These are phyloP conservation scores for Solanum chacoense DNA, from an alignment of 305 asterid species.

Conservation along the genomic window DNA sequence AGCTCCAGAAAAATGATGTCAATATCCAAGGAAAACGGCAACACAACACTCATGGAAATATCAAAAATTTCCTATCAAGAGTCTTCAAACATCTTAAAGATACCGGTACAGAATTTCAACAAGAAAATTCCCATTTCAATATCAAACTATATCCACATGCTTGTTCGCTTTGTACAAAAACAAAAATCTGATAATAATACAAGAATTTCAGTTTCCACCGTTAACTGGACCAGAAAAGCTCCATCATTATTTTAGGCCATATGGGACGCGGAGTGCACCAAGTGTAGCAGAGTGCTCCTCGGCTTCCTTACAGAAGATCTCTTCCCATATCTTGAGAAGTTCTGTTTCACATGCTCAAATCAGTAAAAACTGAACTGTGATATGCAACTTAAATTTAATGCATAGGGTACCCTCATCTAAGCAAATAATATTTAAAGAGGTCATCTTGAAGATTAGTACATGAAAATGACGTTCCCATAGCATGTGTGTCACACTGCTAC, in stretches of 20 bases:
- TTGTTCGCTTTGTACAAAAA: background rate
- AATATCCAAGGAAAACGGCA: background rate
- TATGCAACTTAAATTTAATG: background rate
- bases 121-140: background rate
- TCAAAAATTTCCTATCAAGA: background rate
- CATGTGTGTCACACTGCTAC: background rate
- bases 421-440: background rate
- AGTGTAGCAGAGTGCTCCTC: conserved; percentile 32
- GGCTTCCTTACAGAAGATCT: conserved; percentile 44
- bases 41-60: background rate
- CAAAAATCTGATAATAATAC: background rate
- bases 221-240: background rate
- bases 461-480: background rate
- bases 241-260: conserved; percentile 26
- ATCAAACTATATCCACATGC: background rate
- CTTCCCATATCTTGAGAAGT: conserved; percentile 53
- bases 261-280: conserved; percentile 24
- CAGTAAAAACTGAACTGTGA: conserved; percentile 3
- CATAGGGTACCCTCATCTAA: background rate
- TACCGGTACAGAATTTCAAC: background rate
- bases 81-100: background rate
- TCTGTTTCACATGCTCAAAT: conserved; percentile 32
- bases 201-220: background rate
- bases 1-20: background rate
- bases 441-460: background rate